Base-by-base conservation (phyloP, 495 filamentous ascomycete species). In the Wilcoxina mikolae region DNA sequence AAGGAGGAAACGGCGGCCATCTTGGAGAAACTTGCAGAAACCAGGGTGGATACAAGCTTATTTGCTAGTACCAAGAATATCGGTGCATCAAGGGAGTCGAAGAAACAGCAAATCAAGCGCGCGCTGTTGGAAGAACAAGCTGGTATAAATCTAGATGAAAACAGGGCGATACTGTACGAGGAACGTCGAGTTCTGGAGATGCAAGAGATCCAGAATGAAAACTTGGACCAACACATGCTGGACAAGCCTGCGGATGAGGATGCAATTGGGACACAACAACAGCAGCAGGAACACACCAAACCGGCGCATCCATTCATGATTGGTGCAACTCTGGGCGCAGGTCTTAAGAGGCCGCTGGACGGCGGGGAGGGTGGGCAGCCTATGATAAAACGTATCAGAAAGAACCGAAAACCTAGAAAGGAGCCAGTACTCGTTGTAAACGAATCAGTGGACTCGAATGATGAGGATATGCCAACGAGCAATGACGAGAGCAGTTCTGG, bases 1-100 rank as follows among this genome's bases (percentile, higher is more conserved):
- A 96, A 95, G 67, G 91, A 98, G 65, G 91, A 96, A 62, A 94
- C 87, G 65, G 70, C 84, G 7, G 84, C 80, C 51, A 70, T 98
- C 18, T 75, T 95, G 47, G 84, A 84, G 66, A 87, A 87, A 65
- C 73, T 98, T 4, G 81, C 84, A 25, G 72, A 76, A 39, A 73
- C 78, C 11, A 89, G 83, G 61, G 78, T 91, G 47, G 88, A 96
- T 64, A 94, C 86, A 15, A 84, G 77, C 31, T 71, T 83, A 18
- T 79, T 94, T 35, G 74, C 77, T 35, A 94, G 85, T 61, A 83
- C 79, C 35, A 83, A 76, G 58, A 80, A 78, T 44, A 68, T 95
- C 4, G 88, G 89, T n/a, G 70, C 76, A 33, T 71, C 71, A 0
- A 75, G 69, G 49, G 76, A 80, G 58, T 81, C 77, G 7, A 87